Percentiles rank a stretch among this genome's conserved stretches.
Evolutionary conservation across 2,329 filamentous ascomycete species (phyloP).

Genomic region (Aspergillus versicolor): DNA sequence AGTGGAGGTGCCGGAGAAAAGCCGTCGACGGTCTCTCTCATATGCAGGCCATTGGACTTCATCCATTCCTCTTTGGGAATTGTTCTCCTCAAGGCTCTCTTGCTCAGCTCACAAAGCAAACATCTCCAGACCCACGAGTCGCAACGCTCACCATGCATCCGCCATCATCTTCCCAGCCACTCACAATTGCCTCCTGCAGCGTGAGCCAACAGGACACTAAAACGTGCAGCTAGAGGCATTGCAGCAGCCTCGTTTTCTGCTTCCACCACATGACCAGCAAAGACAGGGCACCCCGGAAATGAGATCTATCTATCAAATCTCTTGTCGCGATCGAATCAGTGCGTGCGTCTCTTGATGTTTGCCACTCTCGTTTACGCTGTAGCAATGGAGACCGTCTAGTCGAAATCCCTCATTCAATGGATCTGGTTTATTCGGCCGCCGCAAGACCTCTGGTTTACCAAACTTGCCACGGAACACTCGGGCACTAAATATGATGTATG

Average conservation of each 20-base stretch:
- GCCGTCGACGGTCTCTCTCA: neutral
- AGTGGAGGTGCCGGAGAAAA: neutral
- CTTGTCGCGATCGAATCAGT: neutral
- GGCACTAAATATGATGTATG: neutral
- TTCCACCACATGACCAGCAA: slow-evolving; percentile 8
- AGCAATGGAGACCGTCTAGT: neutral
- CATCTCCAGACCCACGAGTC: no score
- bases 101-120: no score
- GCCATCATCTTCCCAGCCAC: neutral
- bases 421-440: neutral
- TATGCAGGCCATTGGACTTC: neutral
- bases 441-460: neutral
- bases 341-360: neutral
- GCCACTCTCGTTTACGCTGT: neutral
- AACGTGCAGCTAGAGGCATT: neutral
- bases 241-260: neutral
- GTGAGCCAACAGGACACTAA: neutral
- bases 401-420: neutral
- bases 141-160: neutral
- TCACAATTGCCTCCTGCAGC: neutral
- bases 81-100: neutral
- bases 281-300: neutral
- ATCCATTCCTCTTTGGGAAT: neutral
- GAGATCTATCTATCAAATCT: neutral
- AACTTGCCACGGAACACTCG: neutral